These are phyloP conservation scores for Colletotrichum caudatum DNA, from an alignment of 2,329 filamentous ascomycete genomes.

Conservation along the genomic window DNA sequence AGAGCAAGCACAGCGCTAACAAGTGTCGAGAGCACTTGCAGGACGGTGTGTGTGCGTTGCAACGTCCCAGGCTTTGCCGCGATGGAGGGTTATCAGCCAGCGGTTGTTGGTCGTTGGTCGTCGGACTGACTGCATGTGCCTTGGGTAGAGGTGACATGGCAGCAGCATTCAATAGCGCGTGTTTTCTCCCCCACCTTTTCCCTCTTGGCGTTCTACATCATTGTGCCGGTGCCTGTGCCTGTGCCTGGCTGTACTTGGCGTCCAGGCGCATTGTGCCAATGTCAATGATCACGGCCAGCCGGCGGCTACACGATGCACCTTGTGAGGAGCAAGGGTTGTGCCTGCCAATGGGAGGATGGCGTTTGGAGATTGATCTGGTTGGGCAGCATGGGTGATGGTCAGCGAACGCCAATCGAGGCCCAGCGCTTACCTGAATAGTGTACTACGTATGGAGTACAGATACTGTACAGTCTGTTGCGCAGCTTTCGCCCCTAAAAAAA, in stretches of 20 bases:
- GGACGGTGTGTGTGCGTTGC: conserved; percentile 15
- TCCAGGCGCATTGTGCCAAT: conserved; percentile 20
- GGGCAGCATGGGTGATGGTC: conserved; percentile 12
- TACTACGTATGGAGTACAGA: no score
- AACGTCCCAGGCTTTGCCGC: conserved; percentile 19
- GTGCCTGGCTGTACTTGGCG: conserved; percentile 6
- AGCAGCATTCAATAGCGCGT: conserved; percentile 23
- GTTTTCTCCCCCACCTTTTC: background rate
- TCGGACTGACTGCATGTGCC: background rate
- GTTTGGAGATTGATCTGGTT: conserved; percentile 24
- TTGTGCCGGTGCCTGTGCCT: conserved; percentile 2
- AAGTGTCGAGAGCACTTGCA: conserved; percentile 29
- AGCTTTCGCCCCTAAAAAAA: no score
- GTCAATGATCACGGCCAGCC: conserved; percentile 9
- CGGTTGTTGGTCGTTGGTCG: background rate
- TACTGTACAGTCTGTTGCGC: no score
- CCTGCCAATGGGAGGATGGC: conserved; percentile 22
- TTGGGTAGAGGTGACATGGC: conserved; percentile 9
- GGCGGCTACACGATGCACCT: conserved; percentile 28
- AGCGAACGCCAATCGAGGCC: conserved; percentile 10
- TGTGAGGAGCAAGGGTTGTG: background rate
- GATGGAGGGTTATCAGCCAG: background rate
- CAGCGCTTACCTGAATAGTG: conserved; percentile 35
- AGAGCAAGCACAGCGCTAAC: conserved; percentile 16
- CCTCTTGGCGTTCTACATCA: background rate